phyloP scores from a whole-genome alignment of 2,329 filamentous ascomycete genomes.

The Tolypocladium inflatum region DNA sequence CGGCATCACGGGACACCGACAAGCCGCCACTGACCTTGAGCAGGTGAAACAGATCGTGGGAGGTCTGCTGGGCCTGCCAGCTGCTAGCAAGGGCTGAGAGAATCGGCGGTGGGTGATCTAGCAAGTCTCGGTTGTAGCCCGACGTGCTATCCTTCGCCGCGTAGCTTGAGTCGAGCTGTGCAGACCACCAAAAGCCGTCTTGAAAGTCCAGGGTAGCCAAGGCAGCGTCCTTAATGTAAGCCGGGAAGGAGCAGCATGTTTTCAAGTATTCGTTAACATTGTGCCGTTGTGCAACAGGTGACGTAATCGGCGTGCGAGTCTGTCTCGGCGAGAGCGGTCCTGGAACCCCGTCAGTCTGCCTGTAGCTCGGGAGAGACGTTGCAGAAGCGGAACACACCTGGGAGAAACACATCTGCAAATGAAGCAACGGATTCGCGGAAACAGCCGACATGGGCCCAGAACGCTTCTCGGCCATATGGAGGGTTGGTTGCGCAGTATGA shows the following conservation, averaged over 20 bases:
- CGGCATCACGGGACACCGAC: conserved; percentile 36
- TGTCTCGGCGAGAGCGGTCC: conserved; percentile 38
- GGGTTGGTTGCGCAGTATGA: conserved; percentile 31
- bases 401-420: conserved; percentile 39
- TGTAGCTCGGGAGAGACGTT: neutral
- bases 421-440: conserved; percentile 37
- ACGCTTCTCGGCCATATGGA: conserved; percentile 26
- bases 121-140: conserved; percentile 18
- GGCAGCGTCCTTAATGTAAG: conserved; percentile 30
- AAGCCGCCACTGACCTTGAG: conserved; percentile 40
- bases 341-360: conserved; percentile 9
- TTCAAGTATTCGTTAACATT: conserved; percentile 44
- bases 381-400: conserved; percentile 26
- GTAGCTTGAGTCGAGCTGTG: conserved; percentile 30
- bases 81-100: conserved; percentile 41
- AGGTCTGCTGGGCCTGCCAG: conserved; percentile 37
- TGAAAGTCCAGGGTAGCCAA: conserved; percentile 40
- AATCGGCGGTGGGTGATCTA: conserved; percentile 36
- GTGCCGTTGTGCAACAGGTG: conserved; percentile 36
- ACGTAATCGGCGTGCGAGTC: conserved; percentile 39
- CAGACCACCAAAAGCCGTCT: conserved; percentile 50
- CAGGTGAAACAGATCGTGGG: conserved; percentile 43
- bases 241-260: conserved; percentile 31
- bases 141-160: conserved; percentile 8
- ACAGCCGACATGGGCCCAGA: conserved; percentile 42